Evolutionary conservation across 2,329 filamentous ascomycete species (phyloP).

Genomic region (Diaporthe humulicola): DNA sequence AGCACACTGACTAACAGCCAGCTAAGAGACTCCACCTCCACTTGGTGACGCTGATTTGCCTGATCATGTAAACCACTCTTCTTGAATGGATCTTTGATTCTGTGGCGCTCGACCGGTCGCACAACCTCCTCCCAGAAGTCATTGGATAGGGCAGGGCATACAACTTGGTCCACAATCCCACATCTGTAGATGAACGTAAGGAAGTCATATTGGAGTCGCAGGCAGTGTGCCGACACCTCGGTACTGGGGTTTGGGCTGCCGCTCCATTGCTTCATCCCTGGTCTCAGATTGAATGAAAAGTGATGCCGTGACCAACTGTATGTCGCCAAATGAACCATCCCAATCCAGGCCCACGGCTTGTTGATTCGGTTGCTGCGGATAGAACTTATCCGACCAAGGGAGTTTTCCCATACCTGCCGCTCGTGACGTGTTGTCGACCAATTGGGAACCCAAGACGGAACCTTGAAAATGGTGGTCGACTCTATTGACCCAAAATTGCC

Average conservation of each 20-base stretch:
- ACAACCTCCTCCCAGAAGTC: background rate
- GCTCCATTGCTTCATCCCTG: background rate
- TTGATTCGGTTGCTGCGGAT: too few species aligned
- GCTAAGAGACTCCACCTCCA: background rate
- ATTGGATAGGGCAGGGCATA: background rate
- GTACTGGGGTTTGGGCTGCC: too few species aligned
- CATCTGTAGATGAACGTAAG: background rate
- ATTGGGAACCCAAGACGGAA: background rate
- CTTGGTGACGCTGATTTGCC: background rate
- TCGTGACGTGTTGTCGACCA: background rate
- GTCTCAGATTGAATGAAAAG: too few species aligned
- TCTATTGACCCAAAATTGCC: background rate
- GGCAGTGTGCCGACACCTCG: background rate
- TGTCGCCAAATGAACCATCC: too few species aligned
- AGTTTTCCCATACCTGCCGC: background rate
- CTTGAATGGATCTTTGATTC: background rate
- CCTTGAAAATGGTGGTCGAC: too few species aligned
- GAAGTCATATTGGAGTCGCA: background rate
- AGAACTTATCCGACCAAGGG: too few species aligned
- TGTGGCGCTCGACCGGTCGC: background rate
- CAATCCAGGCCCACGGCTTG: too few species aligned
- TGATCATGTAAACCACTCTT: background rate
- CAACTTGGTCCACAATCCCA: background rate
- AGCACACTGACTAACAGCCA: background rate
- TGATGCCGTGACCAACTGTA: too few species aligned